Evolutionary conservation across 345 rosid species (phyloP), one percentile per base, ranked within the genome.

Genomic region (Limnanthes douglasii): DNA sequence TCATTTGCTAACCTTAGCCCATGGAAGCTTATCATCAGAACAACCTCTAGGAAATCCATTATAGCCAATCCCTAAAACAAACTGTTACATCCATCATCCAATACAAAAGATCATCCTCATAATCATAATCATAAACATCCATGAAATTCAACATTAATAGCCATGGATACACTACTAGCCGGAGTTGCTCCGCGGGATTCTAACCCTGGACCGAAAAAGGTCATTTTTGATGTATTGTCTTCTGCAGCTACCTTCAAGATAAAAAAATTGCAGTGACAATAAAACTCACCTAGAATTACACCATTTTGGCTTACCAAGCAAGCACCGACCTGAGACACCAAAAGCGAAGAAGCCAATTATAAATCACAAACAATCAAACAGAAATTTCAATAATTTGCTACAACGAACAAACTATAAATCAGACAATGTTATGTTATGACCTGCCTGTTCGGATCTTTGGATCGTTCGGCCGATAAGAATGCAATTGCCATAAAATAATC

Each of bases 41-140:
- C 97, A 88, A 39, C 97, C 97, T 66, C 97, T 72, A 18, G 95
- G 95, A 77, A 88, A 83, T 31, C 97, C 97, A 64, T 83, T 88
- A 51, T 88, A 88, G 52, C 97, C 97, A 45, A 88, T 88, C 46
- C 95, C 95, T 83, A 47, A 43, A 48, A 36, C 50, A 21, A 27
- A 10, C 16, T 15, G 14, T 13, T 24, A 7, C 21, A 41, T 11
- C 15, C 48, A 15, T 33, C 1, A 7, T 16, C 35, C 21, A 13
- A 27, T 26, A 26, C n/a, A 26, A 3, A 26, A 26, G 3, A 28
- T 28, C 32, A 28, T 9, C 12, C n/a, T 11, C 4, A 28, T 9
- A 3, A 4, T 28, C 32, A 28, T 5, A 25, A 25, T 2, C 10
- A 25, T 1, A 6, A 25, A 5, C 1, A 25, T 25, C 8, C 29